phyloP scores from a whole-genome alignment of 345 rosid genomes.

The Citrus unshiu region DNA sequence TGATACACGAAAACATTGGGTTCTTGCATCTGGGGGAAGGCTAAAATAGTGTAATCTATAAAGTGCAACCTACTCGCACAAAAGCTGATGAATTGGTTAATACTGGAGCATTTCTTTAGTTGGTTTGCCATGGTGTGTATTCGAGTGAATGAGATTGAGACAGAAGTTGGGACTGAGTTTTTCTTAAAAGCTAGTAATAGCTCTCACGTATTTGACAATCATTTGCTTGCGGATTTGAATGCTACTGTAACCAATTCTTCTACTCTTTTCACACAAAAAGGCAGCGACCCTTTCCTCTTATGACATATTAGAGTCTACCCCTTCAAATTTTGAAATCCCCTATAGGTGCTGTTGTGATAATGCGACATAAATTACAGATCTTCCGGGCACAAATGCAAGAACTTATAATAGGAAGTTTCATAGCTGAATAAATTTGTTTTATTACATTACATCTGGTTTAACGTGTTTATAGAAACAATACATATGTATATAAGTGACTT shows the following conservation, averaged over 20 bases:
- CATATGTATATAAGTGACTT: not conserved
- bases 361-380: no score
- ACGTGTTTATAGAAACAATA: not conserved
- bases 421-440: not conserved
- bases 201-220: not conserved
- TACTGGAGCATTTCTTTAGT: slow-evolving; percentile 30
- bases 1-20: slow-evolving; percentile 72
- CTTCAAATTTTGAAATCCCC: no score
- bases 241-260: not conserved
- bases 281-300: no score
- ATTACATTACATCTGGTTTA: not conserved
- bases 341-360: no score
- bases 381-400: no score
- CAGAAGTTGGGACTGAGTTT: not conserved
- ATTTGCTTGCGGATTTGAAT: not conserved
- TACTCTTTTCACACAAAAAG: no score
- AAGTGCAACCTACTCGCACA: slow-evolving; percentile 28
- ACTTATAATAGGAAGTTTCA: not conserved
- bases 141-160: not conserved
- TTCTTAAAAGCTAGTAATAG: not conserved
- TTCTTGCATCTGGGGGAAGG: slow-evolving; percentile 40
- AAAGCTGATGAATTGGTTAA: slow-evolving; percentile 58
- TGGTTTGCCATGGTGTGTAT: slow-evolving; percentile 7
- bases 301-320: no score
- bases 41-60: slow-evolving; percentile 40